phyloP scores from a whole-genome alignment of 106 monocot genomes.

The Allium sativum region DNA sequence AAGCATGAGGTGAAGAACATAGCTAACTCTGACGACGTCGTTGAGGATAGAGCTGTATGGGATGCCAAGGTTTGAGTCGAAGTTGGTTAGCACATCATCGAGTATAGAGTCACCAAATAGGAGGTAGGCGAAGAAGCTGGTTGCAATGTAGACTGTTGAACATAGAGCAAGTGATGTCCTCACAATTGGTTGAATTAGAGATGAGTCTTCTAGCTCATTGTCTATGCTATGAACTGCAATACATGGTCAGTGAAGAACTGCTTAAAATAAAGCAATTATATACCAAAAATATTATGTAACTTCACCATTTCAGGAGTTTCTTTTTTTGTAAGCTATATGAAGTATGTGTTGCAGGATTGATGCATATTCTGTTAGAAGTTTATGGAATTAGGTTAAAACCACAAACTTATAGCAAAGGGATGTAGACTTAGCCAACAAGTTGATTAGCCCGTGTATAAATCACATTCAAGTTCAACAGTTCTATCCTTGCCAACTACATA shows the following conservation, averaged over 20 bases:
- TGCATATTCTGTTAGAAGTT: too few species aligned
- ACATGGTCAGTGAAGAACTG: not conserved
- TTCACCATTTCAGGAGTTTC: too few species aligned
- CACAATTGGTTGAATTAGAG: conserved; percentile 65
- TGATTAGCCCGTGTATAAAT: too few species aligned
- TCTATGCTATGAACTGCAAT: conserved; percentile 85
- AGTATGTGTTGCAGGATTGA: too few species aligned
- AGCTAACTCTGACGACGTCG: conserved; percentile 79
- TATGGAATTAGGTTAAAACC: too few species aligned
- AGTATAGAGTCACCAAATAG: conserved; percentile 85
- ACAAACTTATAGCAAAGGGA: too few species aligned
- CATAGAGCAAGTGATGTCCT: conserved; percentile 66
- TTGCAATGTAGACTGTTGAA: conserved; percentile 66
- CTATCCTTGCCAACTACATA: too few species aligned
- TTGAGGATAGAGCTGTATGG: conserved; percentile 60
- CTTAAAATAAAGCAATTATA: too few species aligned
- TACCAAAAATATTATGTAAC: too few species aligned
- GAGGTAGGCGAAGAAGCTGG: conserved; percentile 86
- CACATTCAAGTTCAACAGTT: too few species aligned
- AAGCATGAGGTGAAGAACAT: conserved; percentile 86
- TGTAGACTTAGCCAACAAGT: too few species aligned
- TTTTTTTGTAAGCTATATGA: too few species aligned
- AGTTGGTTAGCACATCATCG: conserved; percentile 90
- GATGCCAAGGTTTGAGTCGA: conserved; percentile 72
- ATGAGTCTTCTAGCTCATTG: conserved; percentile 73